Conservation (phyloP, 768 basidiomycete species). For the Termitomyces sp. region DNA sequence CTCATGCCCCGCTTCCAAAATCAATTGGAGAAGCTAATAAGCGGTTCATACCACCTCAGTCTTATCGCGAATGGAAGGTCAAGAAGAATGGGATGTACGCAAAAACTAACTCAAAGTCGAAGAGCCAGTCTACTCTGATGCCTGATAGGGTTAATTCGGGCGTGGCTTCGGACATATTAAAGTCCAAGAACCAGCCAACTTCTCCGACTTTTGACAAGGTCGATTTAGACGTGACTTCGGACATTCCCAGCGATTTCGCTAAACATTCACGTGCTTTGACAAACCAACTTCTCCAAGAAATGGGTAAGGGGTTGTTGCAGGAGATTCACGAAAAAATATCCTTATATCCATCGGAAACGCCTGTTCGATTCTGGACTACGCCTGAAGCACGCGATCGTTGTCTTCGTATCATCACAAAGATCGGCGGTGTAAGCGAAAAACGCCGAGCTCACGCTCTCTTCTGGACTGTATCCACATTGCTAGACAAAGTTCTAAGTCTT, state of each 20-base stretch:
- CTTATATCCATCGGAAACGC: slow-evolving; percentile 10
- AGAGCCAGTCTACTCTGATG: slow-evolving; percentile 11
- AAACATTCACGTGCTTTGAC: slow-evolving; percentile 70
- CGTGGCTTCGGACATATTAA: background rate
- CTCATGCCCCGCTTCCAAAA: slow-evolving; percentile 64
- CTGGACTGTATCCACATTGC: slow-evolving; percentile 19
- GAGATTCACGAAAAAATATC: slow-evolving; percentile 55
- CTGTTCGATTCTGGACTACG: slow-evolving; percentile 77
- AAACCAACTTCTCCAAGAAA: slow-evolving; percentile 74
- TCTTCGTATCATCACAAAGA: slow-evolving; percentile 73
- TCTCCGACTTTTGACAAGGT: slow-evolving; percentile 7
- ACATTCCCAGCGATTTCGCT: slow-evolving; percentile 34
- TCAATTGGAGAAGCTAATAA: slow-evolving; percentile 53
- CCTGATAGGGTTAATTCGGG: background rate
- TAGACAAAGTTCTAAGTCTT: slow-evolving; percentile 11
- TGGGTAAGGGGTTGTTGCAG: slow-evolving; percentile 56
- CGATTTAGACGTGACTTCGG: slow-evolving; percentile 25
- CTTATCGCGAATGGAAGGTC: slow-evolving; percentile 61
- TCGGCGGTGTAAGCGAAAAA: slow-evolving; percentile 71
- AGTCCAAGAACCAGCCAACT: slow-evolving; percentile 9
- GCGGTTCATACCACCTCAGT: slow-evolving; percentile 60
- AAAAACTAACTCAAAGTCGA: slow-evolving; percentile 16
- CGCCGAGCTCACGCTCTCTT: slow-evolving; percentile 64
- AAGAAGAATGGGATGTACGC: slow-evolving; percentile 24
- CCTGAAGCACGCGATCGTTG: slow-evolving; percentile 71